Conservation (phyloP, 139 green algal genomes). For the Volvox africanus region DNA sequence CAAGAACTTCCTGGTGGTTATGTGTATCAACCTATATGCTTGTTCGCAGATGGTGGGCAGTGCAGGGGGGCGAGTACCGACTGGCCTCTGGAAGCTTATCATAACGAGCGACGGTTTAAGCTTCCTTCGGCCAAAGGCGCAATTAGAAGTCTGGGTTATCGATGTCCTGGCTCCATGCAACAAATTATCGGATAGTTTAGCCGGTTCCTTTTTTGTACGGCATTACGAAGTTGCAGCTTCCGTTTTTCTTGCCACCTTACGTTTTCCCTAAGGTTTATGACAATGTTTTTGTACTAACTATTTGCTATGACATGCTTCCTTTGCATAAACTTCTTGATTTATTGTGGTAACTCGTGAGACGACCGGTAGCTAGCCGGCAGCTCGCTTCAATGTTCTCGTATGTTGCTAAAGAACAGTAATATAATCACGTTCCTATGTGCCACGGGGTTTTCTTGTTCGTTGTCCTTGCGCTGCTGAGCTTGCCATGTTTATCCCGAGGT, state of each 20-base stretch:
- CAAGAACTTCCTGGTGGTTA: no score
- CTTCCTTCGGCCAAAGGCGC: background rate
- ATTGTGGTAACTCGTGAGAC: no score
- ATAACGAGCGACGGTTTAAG: background rate
- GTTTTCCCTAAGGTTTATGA: background rate
- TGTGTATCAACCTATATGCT: no score
- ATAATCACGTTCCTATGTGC: no score
- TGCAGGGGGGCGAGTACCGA: conserved; percentile 35
- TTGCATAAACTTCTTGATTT: background rate
- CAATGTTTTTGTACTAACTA: background rate
- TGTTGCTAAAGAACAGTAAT: no score
- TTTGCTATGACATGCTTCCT: background rate
- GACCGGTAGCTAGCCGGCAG: no score
- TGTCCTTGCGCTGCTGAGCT: background rate
- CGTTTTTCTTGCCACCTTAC: background rate
- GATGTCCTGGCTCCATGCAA: no score
- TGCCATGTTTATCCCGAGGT: background rate
- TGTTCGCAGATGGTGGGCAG: conserved; percentile 30
- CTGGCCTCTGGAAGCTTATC: background rate
- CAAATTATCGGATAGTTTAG: no score
- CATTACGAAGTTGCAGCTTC: background rate
- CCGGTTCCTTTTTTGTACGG: background rate
- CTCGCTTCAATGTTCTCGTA: no score
- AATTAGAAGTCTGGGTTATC: background rate
- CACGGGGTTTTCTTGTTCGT: no score